Evolutionary conservation across 2,329 filamentous ascomycete species (phyloP).

Genomic region (Colletotrichum siamense): DNA sequence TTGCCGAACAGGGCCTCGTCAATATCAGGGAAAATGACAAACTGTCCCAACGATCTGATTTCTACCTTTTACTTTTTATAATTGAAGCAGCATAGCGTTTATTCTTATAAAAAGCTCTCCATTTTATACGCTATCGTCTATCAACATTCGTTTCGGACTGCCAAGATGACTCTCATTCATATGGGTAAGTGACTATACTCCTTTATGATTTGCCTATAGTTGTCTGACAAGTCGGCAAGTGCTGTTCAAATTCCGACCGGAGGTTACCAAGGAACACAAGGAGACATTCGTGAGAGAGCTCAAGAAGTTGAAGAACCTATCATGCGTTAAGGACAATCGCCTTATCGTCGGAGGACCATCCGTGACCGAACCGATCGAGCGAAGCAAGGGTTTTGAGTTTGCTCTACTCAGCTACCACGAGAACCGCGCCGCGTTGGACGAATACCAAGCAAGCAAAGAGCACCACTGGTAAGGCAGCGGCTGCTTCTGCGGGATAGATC

Average conservation of each 20-base stretch:
- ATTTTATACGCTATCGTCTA: background rate
- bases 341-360: constrained; percentile 50
- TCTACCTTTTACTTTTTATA: background rate
- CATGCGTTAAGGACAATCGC: constrained; percentile 44
- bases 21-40: background rate
- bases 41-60: background rate
- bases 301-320: constrained; percentile 45
- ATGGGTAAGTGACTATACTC: background rate
- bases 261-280: constrained; percentile 39
- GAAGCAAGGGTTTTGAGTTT: background rate
- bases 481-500: background rate
- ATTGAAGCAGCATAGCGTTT: background rate
- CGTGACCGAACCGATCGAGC: background rate
- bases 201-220: no score
- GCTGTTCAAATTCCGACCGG: constrained; percentile 7
- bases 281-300: constrained; percentile 44
- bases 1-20: background rate
- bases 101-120: background rate
- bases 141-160: background rate
- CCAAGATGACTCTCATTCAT: background rate
- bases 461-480: constrained; percentile 21
- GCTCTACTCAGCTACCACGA: background rate
- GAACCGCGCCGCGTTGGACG: background rate
- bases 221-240: background rate
- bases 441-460: background rate